phyloP scores from a whole-genome alignment of 768 basidiomycete species.

The Termitomyces sp. region DNA sequence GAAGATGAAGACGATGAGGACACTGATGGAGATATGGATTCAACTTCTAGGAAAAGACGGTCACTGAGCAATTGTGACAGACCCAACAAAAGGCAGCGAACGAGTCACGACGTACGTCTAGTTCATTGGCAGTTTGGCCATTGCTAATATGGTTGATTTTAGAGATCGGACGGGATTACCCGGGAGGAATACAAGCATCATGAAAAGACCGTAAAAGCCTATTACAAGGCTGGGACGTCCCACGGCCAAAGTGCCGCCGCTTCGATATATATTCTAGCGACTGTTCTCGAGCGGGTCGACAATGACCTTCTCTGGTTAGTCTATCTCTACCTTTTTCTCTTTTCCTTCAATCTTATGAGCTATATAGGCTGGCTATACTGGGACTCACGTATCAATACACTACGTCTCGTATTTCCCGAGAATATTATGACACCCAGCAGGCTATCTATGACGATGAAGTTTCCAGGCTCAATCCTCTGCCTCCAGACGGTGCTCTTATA shows the following conservation, averaged over 20 bases:
- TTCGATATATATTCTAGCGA: conserved; percentile 86
- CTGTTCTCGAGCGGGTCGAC: conserved; percentile 86
- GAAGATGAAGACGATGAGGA: conserved; percentile 35
- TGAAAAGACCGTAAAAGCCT: conserved; percentile 64
- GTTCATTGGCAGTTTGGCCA: background rate
- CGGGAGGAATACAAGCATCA: conserved; percentile 68
- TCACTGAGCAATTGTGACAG: conserved; percentile 35
- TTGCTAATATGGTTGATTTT: conserved; percentile 7
- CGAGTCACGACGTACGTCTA: conserved; percentile 40
- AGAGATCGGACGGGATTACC: conserved; percentile 58
- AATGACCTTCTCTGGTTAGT: conserved; percentile 89
- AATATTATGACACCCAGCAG: conserved; percentile 80
- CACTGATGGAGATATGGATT: conserved; percentile 39
- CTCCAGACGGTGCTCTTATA: conserved; percentile 34
- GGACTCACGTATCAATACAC: conserved; percentile 93
- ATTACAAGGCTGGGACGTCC: conserved; percentile 83
- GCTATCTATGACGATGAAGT: conserved; percentile 88
- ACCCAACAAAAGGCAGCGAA: conserved; percentile 55
- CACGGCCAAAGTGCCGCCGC: conserved; percentile 88
- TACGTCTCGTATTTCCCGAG: conserved; percentile 82
- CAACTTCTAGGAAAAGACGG: conserved; percentile 48
- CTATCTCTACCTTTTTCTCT: background rate
- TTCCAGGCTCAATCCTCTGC: conserved; percentile 77
- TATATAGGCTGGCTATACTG: conserved; percentile 80
- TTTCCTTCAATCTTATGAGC: conserved; percentile 1